Evolutionary conservation across 1,284 basidiomycete species (phyloP).

Genomic region (Trichosporon sp.): DNA sequence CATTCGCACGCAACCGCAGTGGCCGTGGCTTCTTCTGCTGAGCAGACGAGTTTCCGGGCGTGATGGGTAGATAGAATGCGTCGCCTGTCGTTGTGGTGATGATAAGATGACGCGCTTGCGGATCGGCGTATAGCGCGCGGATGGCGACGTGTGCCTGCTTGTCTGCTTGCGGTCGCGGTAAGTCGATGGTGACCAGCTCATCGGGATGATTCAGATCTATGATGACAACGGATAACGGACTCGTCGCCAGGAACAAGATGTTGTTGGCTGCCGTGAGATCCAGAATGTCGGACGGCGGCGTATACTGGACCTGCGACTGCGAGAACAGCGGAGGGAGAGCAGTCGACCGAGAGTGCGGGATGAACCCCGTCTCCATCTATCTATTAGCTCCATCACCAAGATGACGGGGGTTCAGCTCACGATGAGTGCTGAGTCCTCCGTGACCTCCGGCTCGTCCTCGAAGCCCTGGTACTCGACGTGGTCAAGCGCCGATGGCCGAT

Average conservation of each 20-base stretch:
- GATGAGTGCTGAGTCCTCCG: slow-evolving; percentile 26
- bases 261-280: slow-evolving; percentile 78
- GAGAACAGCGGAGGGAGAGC: slow-evolving; percentile 65
- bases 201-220: slow-evolving; percentile 79
- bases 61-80: slow-evolving; percentile 77
- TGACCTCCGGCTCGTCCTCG: slow-evolving; percentile 55
- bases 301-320: slow-evolving; percentile 79
- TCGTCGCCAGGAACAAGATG: slow-evolving; percentile 72
- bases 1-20: slow-evolving; percentile 77
- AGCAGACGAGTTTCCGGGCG: slow-evolving; percentile 30
- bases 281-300: slow-evolving; percentile 71
- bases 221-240: slow-evolving; percentile 69
- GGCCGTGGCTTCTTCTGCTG: slow-evolving; percentile 65
- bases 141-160: slow-evolving; percentile 48
- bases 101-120: slow-evolving; percentile 82
- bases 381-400: slow-evolving; percentile 5
- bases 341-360: slow-evolving; percentile 37
- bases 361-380: slow-evolving; percentile 50
- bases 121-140: slow-evolving; percentile 79
- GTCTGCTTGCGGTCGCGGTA: slow-evolving; percentile 56
- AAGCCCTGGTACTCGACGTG: slow-evolving; percentile 77
- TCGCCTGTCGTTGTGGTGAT: slow-evolving; percentile 82
- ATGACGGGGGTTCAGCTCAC: slow-evolving; percentile 7
- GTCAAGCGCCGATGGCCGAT: slow-evolving; percentile 46
- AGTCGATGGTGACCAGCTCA: slow-evolving; percentile 68